Base-by-base conservation (phyloP, 1,139 yeast genomes). In the Eremothecium cymbalariae region DNA sequence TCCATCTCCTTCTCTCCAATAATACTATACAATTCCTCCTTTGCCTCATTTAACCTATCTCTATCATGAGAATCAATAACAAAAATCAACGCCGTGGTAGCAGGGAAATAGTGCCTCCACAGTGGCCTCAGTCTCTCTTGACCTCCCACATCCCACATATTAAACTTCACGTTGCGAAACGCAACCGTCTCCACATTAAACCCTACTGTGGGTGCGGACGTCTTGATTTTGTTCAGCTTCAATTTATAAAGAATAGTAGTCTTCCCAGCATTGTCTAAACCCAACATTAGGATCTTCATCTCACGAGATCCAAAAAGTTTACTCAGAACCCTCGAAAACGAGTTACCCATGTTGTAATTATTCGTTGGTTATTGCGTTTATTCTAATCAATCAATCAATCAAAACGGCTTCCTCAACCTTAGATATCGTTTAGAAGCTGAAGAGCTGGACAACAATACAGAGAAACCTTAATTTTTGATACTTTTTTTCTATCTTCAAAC, bases 61-160 rank as follows among this genome's bases (percentile, higher is more conserved):
- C 63, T 60, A 60, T 85, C 95, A 9, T 81, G 72, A 4, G 88
- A 74, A 59, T 88, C 97, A 39, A 88, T 82, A 35, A 88, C 96
- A 58, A 83, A 88, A 38, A 88, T 84, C 42, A 88, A 68, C n/a
- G 95, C 95, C 53, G 85, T 83, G 3, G 96, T 84, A 19, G 95
- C 95, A 8, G 95, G 83, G 61, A 81, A 85, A 61, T 86, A 88
- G 57, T 86, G 95, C 59, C 96, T 75, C 96, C 97, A 86, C 36
- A 86, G 67, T 0, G 94, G 94, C 52, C 95, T 71, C 47, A 84
- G 74, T 58, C 94, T 69, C 51, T 84, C 94, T 63, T 85, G 95
- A 57, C 95, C 96, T 63, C 95, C 96, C 39, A 93, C 93, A 60
- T 86, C 96, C 96, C 96, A 88, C 47, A 90, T 93, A 43, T 90